These are phyloP conservation scores for Magnolia changhungtana DNA, from an alignment of 164 flowering plant species.

Conservation along the genomic window DNA sequence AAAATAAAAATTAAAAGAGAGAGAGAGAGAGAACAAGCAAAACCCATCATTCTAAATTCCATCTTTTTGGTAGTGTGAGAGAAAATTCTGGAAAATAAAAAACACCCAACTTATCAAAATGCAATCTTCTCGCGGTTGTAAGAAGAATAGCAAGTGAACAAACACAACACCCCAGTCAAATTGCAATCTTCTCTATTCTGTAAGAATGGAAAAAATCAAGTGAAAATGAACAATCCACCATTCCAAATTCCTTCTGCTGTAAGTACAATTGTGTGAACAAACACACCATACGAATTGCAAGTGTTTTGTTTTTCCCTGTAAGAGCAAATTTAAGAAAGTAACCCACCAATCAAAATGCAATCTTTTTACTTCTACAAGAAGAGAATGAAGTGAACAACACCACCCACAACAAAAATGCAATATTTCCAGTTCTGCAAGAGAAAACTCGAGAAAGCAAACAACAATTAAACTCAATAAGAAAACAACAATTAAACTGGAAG, in stretches of 20 bases:
- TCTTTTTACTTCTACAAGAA: background rate
- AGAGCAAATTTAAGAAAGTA: background rate
- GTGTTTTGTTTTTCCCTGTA: background rate
- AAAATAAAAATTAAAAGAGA: no score
- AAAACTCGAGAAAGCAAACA: background rate
- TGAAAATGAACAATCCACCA: no score
- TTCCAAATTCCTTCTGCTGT: background rate
- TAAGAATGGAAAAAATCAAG: no score
- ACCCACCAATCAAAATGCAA: constrained; percentile 2
- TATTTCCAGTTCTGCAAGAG: background rate
- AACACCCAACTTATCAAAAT: background rate
- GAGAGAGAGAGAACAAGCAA: background rate
- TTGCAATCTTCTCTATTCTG: background rate
- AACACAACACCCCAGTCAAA: background rate
- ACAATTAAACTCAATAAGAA: no score
- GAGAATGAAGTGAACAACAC: background rate
- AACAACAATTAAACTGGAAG: no score
- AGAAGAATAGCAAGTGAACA: no score
- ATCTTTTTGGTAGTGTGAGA: background rate
- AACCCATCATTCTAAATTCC: no score
- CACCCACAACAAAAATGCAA: constrained; percentile 1
- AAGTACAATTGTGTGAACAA: background rate
- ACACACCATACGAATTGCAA: background rate
- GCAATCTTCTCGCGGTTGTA: background rate
- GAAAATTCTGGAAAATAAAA: background rate